Percentiles rank a stretch among this genome's conserved stretches.
phyloP scores from a whole-genome alignment of 1,284 basidiomycete genomes.

The Trametes polyzona region DNA sequence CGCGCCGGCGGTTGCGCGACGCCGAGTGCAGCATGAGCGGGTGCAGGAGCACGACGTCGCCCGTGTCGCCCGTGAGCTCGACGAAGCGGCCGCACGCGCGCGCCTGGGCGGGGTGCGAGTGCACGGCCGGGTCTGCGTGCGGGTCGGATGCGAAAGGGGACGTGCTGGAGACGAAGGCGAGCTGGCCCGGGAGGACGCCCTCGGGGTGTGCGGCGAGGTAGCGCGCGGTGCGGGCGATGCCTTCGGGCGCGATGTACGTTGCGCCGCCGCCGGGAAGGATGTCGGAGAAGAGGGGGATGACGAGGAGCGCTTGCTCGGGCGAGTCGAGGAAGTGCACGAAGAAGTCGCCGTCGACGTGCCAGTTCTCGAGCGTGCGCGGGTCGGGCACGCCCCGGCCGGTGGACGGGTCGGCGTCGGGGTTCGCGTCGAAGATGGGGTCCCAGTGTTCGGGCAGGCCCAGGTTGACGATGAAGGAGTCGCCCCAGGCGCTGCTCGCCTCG shows the following conservation, averaged over 20 bases:
- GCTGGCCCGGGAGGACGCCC: conserved; percentile 51
- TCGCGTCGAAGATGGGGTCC: conserved; percentile 66
- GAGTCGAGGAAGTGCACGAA: conserved; percentile 68
- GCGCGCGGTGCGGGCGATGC: conserved; percentile 52
- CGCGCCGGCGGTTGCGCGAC: conserved; percentile 61
- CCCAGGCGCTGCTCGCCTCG: conserved; percentile 50
- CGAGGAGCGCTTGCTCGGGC: conserved; percentile 62
- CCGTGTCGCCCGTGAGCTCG: conserved; percentile 59
- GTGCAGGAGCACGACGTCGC: conserved; percentile 65
- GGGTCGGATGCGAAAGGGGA: conserved; percentile 39
- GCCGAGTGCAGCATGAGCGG: conserved; percentile 68
- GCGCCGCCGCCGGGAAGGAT: conserved; percentile 57
- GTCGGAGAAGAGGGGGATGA: conserved; percentile 60
- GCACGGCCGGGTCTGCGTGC: conserved; percentile 46
- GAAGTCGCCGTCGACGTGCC: conserved; percentile 70
- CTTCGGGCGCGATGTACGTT: conserved; percentile 60
- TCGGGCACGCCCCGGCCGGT: conserved; percentile 13
- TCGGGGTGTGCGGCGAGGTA: conserved; percentile 60
- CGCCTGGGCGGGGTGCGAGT: conserved; percentile 47
- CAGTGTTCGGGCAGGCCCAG: conserved; percentile 53
- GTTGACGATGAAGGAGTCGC: conserved; percentile 65
- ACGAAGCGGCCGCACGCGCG: conserved; percentile 51
- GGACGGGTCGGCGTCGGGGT: conserved; percentile 49
- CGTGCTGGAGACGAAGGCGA: conserved; percentile 51
- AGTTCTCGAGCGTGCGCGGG: conserved; percentile 55